Evolutionary conservation across 257 asterid genomes (phyloP).

Genomic region (Solanum sejunctum): DNA sequence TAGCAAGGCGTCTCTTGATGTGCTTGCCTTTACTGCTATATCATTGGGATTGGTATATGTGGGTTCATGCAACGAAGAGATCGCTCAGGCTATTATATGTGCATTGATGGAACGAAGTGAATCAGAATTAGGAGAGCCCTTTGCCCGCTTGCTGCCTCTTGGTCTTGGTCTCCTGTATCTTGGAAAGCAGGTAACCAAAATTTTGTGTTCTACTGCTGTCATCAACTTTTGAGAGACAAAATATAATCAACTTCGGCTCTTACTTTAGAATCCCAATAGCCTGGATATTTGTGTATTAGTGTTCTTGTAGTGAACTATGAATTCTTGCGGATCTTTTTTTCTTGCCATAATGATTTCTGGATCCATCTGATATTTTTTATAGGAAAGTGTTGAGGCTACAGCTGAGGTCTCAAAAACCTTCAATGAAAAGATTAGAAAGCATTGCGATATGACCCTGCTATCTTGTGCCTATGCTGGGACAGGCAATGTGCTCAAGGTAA

Average conservation of each 20-base stretch:
- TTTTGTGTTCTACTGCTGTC: neutral
- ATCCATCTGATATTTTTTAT: slow-evolving; percentile 5
- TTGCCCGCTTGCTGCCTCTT: slow-evolving; percentile 73
- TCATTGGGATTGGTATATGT: slow-evolving; percentile 79
- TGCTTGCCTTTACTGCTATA: slow-evolving; percentile 81
- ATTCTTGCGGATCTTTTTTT: neutral
- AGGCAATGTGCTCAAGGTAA: slow-evolving; percentile 90
- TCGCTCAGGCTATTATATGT: slow-evolving; percentile 78
- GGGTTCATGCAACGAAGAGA: slow-evolving; percentile 88
- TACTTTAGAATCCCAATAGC: neutral
- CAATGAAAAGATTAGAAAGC: slow-evolving; percentile 64
- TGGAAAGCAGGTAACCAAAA: slow-evolving; percentile 70
- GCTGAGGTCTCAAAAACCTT: slow-evolving; percentile 84
- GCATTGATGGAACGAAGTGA: slow-evolving; percentile 89
- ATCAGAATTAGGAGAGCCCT: slow-evolving; percentile 75
- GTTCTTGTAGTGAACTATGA: neutral
- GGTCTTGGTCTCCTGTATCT: slow-evolving; percentile 94
- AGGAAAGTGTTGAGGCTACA: slow-evolving; percentile 90
- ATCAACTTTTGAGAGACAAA: neutral
- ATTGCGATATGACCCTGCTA: slow-evolving; percentile 79
- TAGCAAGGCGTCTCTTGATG: slow-evolving; percentile 67
- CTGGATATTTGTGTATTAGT: neutral
- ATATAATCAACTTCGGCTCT: neutral
- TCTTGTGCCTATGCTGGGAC: slow-evolving; percentile 99
- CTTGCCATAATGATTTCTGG: neutral